These are phyloP conservation scores for Phaeodactylum tricornutum DNA, from an alignment of 108 stramenopile genomes.

Conservation along the genomic window DNA sequence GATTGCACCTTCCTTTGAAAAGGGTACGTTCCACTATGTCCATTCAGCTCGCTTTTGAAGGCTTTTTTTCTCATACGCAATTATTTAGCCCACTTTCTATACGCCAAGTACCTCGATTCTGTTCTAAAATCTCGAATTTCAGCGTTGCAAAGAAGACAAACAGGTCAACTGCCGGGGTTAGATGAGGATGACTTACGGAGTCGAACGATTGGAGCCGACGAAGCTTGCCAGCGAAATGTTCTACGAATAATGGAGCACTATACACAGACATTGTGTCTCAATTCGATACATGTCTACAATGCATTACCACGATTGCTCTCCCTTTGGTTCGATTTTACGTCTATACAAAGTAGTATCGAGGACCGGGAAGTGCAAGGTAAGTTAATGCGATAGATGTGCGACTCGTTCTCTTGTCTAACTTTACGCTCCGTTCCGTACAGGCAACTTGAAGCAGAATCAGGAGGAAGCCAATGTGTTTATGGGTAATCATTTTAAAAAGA, in stretches of 20 bases:
- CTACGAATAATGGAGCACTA: conserved; percentile 61
- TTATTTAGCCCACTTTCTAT: conserved; percentile 53
- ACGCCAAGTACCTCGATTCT: conserved; percentile 68
- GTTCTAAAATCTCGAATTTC: conserved; percentile 42
- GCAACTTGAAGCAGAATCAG: conserved; percentile 27
- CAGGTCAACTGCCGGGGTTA: conserved; percentile 14
- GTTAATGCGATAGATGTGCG: background rate
- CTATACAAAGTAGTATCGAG: too few species aligned
- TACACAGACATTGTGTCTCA: conserved; percentile 45
- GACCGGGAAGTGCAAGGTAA: background rate
- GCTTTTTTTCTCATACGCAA: too few species aligned
- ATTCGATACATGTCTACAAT: conserved; percentile 75
- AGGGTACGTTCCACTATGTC: conserved; percentile 38
- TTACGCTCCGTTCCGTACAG: background rate
- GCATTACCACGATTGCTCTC: conserved; percentile 81
- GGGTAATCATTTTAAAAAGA: conserved; percentile 26
- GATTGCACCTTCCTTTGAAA: conserved; percentile 70
- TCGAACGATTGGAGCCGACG: conserved; percentile 28
- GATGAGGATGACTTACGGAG: conserved; percentile 35
- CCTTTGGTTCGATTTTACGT: conserved; percentile 81
- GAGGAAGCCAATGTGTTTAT: conserved; percentile 45
- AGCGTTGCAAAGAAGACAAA: conserved; percentile 14
- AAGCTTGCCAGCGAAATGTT: conserved; percentile 56
- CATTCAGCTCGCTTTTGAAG: conserved; percentile 1
- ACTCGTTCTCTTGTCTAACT: background rate